phyloP scores from a whole-genome alignment of 2,329 filamentous ascomycete species.

The Esteya vermicola region DNA sequence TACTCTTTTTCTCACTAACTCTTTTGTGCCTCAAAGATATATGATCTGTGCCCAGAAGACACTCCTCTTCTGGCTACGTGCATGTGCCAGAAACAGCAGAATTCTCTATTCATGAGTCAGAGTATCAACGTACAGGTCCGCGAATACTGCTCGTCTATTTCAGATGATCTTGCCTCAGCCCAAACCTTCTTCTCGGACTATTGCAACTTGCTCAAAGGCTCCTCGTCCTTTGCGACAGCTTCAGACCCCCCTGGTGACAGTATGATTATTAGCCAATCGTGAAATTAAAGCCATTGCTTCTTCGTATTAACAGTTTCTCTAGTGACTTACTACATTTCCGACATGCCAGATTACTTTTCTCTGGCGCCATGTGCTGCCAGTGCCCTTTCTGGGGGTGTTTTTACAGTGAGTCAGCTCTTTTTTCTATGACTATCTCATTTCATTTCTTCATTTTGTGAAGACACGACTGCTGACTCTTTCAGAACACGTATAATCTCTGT shows the following conservation, averaged over 20 bases:
- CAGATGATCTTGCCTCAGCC: slow-evolving; percentile 31
- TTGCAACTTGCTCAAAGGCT: slow-evolving; percentile 34
- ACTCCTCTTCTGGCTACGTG: slow-evolving; percentile 28
- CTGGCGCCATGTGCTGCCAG: slow-evolving; percentile 29
- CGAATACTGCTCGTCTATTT: slow-evolving; percentile 29
- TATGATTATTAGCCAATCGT: too few species aligned
- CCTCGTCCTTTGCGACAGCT: slow-evolving; percentile 30
- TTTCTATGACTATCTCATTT: too few species aligned
- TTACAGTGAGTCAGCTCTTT: slow-evolving; percentile 21
- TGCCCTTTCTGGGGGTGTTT: slow-evolving; percentile 27
- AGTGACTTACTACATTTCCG: slow-evolving; percentile 43
- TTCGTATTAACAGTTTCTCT: neutral
- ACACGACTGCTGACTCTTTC: neutral
- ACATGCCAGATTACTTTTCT: slow-evolving; percentile 28
- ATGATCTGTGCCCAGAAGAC: slow-evolving; percentile 14
- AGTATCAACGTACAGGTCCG: slow-evolving; percentile 27
- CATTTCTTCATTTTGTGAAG: too few species aligned
- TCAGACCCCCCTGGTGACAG: slow-evolving; percentile 35
- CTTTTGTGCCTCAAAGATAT: too few species aligned
- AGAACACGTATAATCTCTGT: slow-evolving; percentile 27
- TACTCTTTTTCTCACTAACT: too few species aligned
- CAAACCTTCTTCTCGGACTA: slow-evolving; percentile 36
- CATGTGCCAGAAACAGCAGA: slow-evolving; percentile 35
- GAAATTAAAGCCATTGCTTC: too few species aligned
- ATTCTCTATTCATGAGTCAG: slow-evolving; percentile 27